Conservation (phyloP, 2,329 filamentous ascomycete genomes). For the Penicillium fuscoglaucum region DNA sequence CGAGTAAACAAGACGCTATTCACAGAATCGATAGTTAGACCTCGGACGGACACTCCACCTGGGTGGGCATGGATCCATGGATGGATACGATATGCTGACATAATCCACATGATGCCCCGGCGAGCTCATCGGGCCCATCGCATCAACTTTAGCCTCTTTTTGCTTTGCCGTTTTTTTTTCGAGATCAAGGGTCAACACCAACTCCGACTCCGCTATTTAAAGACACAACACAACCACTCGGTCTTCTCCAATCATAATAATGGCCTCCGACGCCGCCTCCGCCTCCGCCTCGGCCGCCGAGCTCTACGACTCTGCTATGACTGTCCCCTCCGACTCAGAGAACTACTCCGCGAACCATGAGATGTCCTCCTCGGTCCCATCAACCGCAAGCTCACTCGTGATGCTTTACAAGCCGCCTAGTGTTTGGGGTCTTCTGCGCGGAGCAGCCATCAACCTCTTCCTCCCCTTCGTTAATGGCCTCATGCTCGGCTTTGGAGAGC, state of each 20-base stretch:
- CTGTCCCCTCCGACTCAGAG: slow-evolving; percentile 51
- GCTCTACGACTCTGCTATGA: slow-evolving; percentile 46
- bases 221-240: neutral
- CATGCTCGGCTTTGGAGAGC: slow-evolving; percentile 96
- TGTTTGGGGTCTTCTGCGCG: slow-evolving; percentile 78
- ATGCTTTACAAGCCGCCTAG: slow-evolving; percentile 83
- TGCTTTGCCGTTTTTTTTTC: neutral
- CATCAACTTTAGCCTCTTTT: slow-evolving; percentile 1
- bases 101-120: slow-evolving; percentile 1
- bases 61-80: no score
- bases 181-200: neutral
- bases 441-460: slow-evolving; percentile 92
- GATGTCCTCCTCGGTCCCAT: slow-evolving; percentile 34
- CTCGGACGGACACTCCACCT: no score
- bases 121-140: slow-evolving; percentile 1
- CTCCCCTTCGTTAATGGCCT: slow-evolving; percentile 95
- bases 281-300: slow-evolving; percentile 34
- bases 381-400: slow-evolving; percentile 41
- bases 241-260: slow-evolving; percentile 11
- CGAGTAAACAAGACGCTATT: neutral
- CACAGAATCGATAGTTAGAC: neutral
- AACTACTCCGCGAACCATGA: slow-evolving; percentile 48
- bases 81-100: slow-evolving; percentile 2
- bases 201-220: neutral
- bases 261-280: slow-evolving; percentile 35